Evolutionary conservation across 768 basidiomycete species (phyloP), one percentile per base, ranked within the genome.

Genomic region (Phylloporus sp.): DNA sequence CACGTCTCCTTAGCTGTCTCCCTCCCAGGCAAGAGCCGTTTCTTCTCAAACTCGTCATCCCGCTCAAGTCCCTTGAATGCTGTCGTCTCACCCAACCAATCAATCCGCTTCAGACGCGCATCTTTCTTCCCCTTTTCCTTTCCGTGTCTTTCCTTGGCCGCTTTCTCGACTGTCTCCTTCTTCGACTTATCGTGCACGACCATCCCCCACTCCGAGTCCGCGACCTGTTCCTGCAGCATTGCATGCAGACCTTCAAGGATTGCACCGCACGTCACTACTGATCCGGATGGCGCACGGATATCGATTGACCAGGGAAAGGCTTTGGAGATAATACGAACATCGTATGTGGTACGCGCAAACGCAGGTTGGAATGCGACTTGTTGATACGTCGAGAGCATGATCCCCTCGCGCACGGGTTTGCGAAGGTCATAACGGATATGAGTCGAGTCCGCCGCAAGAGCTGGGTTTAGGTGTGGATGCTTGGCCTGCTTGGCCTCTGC

Each of bases 151-250:
- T 73, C 76, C 67, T 77, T 80, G 47, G 74, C 76, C 2, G 82
- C 76, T 45, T 69, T 75, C 59, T 81, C 76, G 15, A 84, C 73
- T 18, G 57, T 55, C 55, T 77, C 76, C 47, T 65, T 70, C 53
- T 61, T 63, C 50, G 73, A 72, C 64, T 73, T 74, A 40, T 81
- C 76, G 24, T 49, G 60, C 6, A 75, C 60, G 16, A 80, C 69
- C 41, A 82, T 67, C 0, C 80, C 84, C 85, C 86, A 88, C 59
- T 88, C 86, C 4, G 84, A 84, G 52, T 87, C 84, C 2, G 55
- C 74, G 18, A 88, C 71, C 7, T 73, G 75, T 43, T 78, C 70
- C 45, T 85, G 80, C 24, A 88, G 68, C 42, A 64, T 59, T 6
- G 67, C 56, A 50, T 80, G 69, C 18, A 88, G 34, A 4, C 74